A percentile compares a stretch with the other conserved stretches of the same genome.
Evolutionary conservation across 345 rosid genomes (phyloP).

Genomic region (Rhodamnia argentea): DNA sequence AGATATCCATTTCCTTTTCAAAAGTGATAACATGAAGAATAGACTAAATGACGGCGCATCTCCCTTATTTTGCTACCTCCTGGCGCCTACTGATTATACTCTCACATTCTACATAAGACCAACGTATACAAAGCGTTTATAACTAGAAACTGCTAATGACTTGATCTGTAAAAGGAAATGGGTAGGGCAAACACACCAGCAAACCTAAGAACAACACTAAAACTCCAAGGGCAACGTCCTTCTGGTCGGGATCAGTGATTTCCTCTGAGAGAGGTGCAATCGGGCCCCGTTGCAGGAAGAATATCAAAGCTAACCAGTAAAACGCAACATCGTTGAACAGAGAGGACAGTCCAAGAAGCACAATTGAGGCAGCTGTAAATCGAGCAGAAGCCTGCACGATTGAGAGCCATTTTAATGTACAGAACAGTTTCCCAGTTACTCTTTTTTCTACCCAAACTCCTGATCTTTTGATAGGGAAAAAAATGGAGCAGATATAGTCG

Average conservation of each 20-base stretch:
- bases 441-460: neutral
- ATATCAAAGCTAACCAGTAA: slow-evolving; percentile 82
- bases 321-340: slow-evolving; percentile 78
- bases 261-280: slow-evolving; percentile 80
- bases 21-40: neutral
- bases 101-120: neutral
- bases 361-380: slow-evolving; percentile 52
- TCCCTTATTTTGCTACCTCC: neutral
- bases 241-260: slow-evolving; percentile 54
- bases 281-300: slow-evolving; percentile 84
- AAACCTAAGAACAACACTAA: slow-evolving; percentile 61
- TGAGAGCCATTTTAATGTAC: neutral
- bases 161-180: slow-evolving; percentile 62
- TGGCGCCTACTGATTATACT: neutral
- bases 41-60: neutral
- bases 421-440: neutral
- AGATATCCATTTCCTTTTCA: neutral
- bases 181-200: slow-evolving; percentile 78
- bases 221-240: slow-evolving; percentile 50
- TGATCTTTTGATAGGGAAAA: neutral
- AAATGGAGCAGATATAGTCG: neutral
- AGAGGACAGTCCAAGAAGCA: slow-evolving; percentile 66
- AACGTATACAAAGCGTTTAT: neutral
- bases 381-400: slow-evolving; percentile 58
- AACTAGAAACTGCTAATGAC: slow-evolving; percentile 27